Conservation (phyloP, 192 early-diverging fungal species). For the Linnemannia schmuckeri region DNA sequence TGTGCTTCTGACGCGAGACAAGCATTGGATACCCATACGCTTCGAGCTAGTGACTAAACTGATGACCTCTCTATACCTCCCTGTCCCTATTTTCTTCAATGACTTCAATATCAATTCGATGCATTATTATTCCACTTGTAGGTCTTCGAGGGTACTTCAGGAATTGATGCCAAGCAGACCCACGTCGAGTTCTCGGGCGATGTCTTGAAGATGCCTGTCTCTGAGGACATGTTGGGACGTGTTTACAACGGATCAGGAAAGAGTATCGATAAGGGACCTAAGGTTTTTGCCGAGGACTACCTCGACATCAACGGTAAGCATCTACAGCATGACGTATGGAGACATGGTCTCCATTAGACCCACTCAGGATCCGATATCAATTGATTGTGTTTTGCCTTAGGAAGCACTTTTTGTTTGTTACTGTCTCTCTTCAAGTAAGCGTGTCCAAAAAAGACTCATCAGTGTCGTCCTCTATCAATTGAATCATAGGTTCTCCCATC, state of each 20-base stretch:
- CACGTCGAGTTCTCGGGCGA: slow-evolving; percentile 97
- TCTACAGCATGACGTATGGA: background rate
- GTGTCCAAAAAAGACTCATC: background rate
- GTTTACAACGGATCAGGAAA: slow-evolving; percentile 99
- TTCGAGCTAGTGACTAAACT: slow-evolving; percentile 17
- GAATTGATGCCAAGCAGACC: slow-evolving; percentile 96
- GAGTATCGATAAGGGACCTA: slow-evolving; percentile 98
- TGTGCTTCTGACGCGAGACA: slow-evolving; percentile 2
- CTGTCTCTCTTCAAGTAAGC: background rate
- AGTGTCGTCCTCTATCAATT: background rate
- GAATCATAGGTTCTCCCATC: slow-evolving; percentile 85
- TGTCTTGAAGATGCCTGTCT: slow-evolving; percentile 96
- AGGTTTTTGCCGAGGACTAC: slow-evolving; percentile 99
- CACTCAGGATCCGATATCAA: background rate
- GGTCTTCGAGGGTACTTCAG: slow-evolving; percentile 98
- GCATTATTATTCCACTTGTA: slow-evolving; percentile 25
- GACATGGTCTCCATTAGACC: background rate
- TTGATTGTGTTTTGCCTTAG: background rate
- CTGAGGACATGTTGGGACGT: slow-evolving; percentile 99
- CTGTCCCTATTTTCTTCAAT: slow-evolving; percentile 14
- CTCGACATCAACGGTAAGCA: slow-evolving; percentile 90
- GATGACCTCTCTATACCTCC: slow-evolving; percentile 18
- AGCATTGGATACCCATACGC: background rate
- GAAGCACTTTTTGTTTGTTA: background rate
- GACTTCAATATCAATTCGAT: background rate